Conservation (phyloP, 148 eudicot genomes). For the Vaccinium corymbosum region DNA sequence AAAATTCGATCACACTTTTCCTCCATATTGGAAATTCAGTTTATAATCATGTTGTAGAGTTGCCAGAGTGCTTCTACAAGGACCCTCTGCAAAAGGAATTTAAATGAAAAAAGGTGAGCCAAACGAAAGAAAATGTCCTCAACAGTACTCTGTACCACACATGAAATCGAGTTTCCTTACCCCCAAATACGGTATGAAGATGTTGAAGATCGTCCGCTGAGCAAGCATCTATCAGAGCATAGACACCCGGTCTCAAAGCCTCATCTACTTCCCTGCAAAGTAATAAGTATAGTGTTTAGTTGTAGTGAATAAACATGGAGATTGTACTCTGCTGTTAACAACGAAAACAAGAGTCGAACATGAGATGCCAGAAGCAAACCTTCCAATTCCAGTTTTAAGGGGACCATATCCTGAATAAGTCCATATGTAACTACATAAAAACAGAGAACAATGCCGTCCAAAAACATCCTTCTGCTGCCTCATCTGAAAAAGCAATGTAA, state of each 20-base stretch:
- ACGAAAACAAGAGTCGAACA: background rate
- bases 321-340: slow-evolving; percentile 2
- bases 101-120: background rate
- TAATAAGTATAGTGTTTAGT: background rate
- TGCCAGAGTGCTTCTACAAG: slow-evolving; percentile 87
- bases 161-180: slow-evolving; percentile 30
- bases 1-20: slow-evolving; percentile 59
- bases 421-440: slow-evolving; percentile 67
- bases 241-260: slow-evolving; percentile 84
- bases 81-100: slow-evolving; percentile 67
- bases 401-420: slow-evolving; percentile 75
- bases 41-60: slow-evolving; percentile 75
- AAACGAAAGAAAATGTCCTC: background rate
- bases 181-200: slow-evolving; percentile 86
- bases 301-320: background rate
- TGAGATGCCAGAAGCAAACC: slow-evolving; percentile 37
- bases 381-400: slow-evolving; percentile 55
- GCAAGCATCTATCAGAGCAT: slow-evolving; percentile 84
- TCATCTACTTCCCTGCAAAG: slow-evolving; percentile 79
- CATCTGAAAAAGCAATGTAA: slow-evolving; percentile 40
- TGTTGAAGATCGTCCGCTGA: slow-evolving; percentile 79
- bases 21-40: slow-evolving; percentile 67
- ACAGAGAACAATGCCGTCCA: slow-evolving; percentile 52
- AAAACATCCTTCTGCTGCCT: slow-evolving; percentile 82
- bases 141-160: background rate